These are phyloP conservation scores for Yamadazyma conglobata DNA, from an alignment of 1,139 yeast genomes.

Conservation along the genomic window DNA sequence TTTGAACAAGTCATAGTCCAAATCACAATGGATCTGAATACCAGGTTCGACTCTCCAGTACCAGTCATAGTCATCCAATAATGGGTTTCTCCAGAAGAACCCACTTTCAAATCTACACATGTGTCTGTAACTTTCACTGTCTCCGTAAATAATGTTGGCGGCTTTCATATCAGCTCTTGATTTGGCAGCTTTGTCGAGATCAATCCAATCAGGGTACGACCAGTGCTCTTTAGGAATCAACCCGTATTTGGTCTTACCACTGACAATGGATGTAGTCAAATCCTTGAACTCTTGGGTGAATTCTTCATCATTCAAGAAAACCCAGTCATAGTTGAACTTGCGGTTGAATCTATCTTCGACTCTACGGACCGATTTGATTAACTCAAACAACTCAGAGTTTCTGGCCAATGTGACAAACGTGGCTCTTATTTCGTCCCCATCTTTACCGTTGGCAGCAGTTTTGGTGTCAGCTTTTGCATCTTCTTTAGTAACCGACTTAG, in stretches of 20 bases:
- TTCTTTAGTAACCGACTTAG: too few species aligned
- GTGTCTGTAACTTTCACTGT: slow-evolving; percentile 62
- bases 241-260: slow-evolving; percentile 65
- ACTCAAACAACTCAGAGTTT: slow-evolving; percentile 62
- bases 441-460: slow-evolving; percentile 14
- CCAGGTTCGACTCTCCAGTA: slow-evolving; percentile 78
- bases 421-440: slow-evolving; percentile 45
- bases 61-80: slow-evolving; percentile 55
- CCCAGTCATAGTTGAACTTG: slow-evolving; percentile 74
- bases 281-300: slow-evolving; percentile 56
- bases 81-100: slow-evolving; percentile 55
- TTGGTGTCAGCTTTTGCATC: background rate
- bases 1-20: slow-evolving; percentile 61
- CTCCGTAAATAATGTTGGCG: slow-evolving; percentile 58
- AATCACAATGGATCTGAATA: slow-evolving; percentile 57
- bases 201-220: slow-evolving; percentile 72
- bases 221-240: slow-evolving; percentile 62
- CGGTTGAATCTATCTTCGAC: slow-evolving; percentile 72
- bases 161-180: slow-evolving; percentile 46
- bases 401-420: slow-evolving; percentile 59
- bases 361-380: slow-evolving; percentile 61
- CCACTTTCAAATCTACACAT: slow-evolving; percentile 77
- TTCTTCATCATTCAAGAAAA: slow-evolving; percentile 65
- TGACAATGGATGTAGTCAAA: slow-evolving; percentile 43
- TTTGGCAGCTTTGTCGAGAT: slow-evolving; percentile 50